Base-by-base conservation (phyloP, 2,329 filamentous ascomycete species). In the Xenoacremonium recifei region DNA sequence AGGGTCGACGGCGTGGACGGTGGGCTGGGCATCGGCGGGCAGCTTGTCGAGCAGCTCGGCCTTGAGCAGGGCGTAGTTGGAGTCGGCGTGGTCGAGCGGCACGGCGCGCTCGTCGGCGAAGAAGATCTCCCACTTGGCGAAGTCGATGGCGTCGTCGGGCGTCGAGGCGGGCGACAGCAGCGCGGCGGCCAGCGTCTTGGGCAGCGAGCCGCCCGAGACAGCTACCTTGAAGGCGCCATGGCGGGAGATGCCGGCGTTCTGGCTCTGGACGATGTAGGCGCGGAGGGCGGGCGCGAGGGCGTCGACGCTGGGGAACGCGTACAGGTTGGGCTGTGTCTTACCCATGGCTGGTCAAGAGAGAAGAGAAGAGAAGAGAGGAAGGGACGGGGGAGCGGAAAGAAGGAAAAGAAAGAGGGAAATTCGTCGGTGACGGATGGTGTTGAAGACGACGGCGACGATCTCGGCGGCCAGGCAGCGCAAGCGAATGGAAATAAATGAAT, bases 31-130 rank as follows among this genome's bases (percentile, higher is more conserved):
- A 41, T 76, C 76, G 34, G 74, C 68, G 31, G 91, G 89, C 49
- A 97, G 87, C 72, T 95, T 92, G 71, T 91, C 85, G 49, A 99
- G 76, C 37, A 96, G 76, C 70, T 96, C 90, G 35, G 82, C 73
- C 73, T 96, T 93, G 55, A 97, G 72, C 33, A 96, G 81, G 47
- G 75, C 82, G 71, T 96, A 96, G 73, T 97, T 99, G 73, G 90
- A 96, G 72, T 99, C 92, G 53, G 82, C 78, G 70, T 97, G 86
- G 66, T 93, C 84, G 55, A 96, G 84, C 17, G 93, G 87, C 39
- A 97, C 93, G 56, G 89, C 89, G 61, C 93, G 88, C 76, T 99
- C 93, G 65, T 99, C 93, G 62, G 92, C 92, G 68, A 96, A 97
- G 77, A 97, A 99, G 62, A 99, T 89, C 61, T 97, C 88, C 93